Evolutionary conservation across 331 rosid species (phyloP).

Genomic region (Pyracantha coccinea): DNA sequence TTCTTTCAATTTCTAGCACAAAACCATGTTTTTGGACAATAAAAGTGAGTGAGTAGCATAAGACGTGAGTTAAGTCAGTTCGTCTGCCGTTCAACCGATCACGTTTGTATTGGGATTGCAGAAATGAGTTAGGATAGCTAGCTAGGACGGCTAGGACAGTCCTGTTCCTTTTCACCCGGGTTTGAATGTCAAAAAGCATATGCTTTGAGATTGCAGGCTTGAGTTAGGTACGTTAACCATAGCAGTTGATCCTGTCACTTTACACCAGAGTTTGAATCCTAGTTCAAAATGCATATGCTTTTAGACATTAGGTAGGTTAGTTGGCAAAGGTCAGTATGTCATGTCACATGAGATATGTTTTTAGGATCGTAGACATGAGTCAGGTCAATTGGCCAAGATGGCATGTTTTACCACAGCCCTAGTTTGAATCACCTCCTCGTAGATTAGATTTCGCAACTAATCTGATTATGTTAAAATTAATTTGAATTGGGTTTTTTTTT

Average conservation of each 20-base stretch:
- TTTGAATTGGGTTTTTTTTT: neutral
- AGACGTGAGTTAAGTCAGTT: too few species aligned
- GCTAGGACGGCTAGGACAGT: neutral
- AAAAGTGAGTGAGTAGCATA: neutral
- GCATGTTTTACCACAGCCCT: neutral
- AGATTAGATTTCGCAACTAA: neutral
- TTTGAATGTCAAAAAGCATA: neutral
- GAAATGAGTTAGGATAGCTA: neutral
- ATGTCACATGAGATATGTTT: neutral
- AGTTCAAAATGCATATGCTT: neutral
- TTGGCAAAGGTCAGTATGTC: neutral
- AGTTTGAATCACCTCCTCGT: neutral
- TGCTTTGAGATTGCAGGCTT: neutral
- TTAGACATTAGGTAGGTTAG: neutral
- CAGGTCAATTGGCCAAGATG: too few species aligned
- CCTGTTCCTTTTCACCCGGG: neutral
- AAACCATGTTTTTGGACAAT: too few species aligned
- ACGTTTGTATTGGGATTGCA: neutral
- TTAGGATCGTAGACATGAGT: neutral
- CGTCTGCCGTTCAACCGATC: too few species aligned
- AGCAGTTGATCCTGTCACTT: neutral
- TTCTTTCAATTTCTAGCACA: neutral
- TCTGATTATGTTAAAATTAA: neutral
- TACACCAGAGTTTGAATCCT: too few species aligned
- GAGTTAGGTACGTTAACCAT: neutral